Percentiles rank a stretch among this genome's conserved stretches.
Conservation (phyloP, 1,284 basidiomycete genomes). For the Peniophora sp. region DNA sequence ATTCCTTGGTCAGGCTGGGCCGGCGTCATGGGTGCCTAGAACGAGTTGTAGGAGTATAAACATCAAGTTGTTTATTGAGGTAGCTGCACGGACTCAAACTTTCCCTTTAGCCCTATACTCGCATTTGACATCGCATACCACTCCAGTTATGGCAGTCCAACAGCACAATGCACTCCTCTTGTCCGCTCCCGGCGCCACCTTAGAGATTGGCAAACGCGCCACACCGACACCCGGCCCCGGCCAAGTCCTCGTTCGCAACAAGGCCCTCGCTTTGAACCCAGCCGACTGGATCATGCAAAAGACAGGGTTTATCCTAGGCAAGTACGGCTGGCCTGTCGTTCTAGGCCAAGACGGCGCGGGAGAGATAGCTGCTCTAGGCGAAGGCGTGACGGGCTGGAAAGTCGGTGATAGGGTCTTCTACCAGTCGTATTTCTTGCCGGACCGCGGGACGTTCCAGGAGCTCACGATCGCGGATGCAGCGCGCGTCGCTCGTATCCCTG, state of each 20-base stretch:
- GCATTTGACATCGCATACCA: too few species aligned
- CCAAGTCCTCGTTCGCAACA: conserved; percentile 26
- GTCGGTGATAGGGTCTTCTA: conserved; percentile 41
- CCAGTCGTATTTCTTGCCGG: conserved; percentile 13
- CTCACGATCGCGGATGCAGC: conserved; percentile 21
- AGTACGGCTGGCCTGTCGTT: conserved; percentile 23
- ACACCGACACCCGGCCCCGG: conserved; percentile 18
- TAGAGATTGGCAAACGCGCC: conserved; percentile 8
- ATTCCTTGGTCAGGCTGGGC: too few species aligned
- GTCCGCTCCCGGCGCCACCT: conserved; percentile 13
- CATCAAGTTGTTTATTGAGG: too few species aligned
- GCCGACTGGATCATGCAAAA: conserved; percentile 31
- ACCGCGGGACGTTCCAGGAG: conserved; percentile 24
- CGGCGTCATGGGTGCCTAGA: too few species aligned
- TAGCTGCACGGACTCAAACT: too few species aligned
- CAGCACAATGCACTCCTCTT: conserved; percentile 19
- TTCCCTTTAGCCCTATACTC: too few species aligned
- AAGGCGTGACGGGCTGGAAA: conserved; percentile 29
- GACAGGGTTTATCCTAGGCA: conserved; percentile 14
- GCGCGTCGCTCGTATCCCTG: conserved; percentile 18
- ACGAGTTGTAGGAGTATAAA: too few species aligned
- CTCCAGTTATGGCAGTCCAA: too few species aligned
- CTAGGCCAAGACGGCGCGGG: conserved; percentile 43
- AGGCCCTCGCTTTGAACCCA: conserved; percentile 25
- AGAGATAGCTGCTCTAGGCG: conserved; percentile 35